These are phyloP conservation scores for Leishmania major DNA, from an alignment of 208 protist genomes.

Conservation along the genomic window DNA sequence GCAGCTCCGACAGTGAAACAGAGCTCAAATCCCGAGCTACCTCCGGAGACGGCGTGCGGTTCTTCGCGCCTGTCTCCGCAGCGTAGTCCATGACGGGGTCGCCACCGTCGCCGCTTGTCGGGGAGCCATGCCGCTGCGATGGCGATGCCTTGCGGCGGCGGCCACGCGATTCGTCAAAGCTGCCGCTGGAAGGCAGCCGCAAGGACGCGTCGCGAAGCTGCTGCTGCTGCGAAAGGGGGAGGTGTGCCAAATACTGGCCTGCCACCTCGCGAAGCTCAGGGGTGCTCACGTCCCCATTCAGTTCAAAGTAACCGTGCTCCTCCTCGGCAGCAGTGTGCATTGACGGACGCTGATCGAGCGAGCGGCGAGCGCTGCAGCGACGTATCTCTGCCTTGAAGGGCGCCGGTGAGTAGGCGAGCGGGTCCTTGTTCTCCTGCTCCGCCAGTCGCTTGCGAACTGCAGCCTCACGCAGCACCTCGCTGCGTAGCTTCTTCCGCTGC, in stretches of 20 bases:
- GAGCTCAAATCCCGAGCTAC: conserved; percentile 37
- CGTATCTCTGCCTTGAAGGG: conserved; percentile 41
- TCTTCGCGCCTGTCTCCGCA: background rate
- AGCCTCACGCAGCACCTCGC: conserved; percentile 65
- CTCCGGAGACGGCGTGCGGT: conserved; percentile 12
- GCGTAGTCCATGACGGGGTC: background rate
- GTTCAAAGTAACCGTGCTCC: conserved; percentile 24
- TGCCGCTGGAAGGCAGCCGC: conserved; percentile 21
- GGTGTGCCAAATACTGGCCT: conserved; percentile 31
- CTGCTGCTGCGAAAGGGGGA: conserved; percentile 23
- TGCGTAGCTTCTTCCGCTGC: conserved; percentile 45
- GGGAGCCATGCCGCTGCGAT: conserved; percentile 11
- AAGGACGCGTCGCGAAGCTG: conserved; percentile 32
- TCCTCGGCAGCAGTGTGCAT: background rate
- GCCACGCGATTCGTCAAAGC: conserved; percentile 9
- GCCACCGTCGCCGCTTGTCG: conserved; percentile 6
- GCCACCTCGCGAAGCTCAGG: conserved; percentile 26
- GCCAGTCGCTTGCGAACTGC: conserved; percentile 62
- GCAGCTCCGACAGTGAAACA: conserved; percentile 70
- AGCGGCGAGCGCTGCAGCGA: conserved; percentile 19
- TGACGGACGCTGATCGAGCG: conserved; percentile 4
- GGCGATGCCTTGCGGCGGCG: background rate
- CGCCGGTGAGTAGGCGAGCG: conserved; percentile 56
- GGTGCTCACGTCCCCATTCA: conserved; percentile 14
- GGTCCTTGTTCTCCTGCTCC: conserved; percentile 41